Conservation (phyloP, 148 eudicot species). For the Nepenthes gracilis region DNA sequence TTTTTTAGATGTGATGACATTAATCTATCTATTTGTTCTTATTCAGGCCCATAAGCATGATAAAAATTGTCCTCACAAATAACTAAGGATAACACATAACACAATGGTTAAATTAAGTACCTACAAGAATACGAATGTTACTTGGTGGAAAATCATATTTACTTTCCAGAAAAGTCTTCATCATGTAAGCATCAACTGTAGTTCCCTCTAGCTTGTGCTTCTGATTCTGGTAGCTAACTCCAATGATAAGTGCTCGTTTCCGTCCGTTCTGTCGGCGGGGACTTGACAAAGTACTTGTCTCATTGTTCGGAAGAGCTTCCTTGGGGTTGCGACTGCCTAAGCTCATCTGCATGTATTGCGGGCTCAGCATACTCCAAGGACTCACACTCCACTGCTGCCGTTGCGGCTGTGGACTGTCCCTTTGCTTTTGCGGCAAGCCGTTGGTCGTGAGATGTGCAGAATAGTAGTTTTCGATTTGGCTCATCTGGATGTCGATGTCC, state of each 20-base stretch:
- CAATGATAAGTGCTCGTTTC: slow-evolving; percentile 64
- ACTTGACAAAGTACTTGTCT: not conserved
- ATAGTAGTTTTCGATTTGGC: slow-evolving; percentile 6
- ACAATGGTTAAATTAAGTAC: slow-evolving; percentile 15
- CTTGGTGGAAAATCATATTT: slow-evolving; percentile 24
- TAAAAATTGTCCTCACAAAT: not conserved
- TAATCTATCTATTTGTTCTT: too few relatives aligned
- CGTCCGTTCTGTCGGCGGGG: not conserved
- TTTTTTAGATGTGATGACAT: too few relatives aligned
- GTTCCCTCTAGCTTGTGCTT: slow-evolving; percentile 52
- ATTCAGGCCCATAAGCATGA: not conserved
- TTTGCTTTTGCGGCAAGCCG: not conserved
- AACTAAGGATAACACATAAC: not conserved
- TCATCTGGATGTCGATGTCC: slow-evolving; percentile 10
- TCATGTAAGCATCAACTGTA: slow-evolving; percentile 33
- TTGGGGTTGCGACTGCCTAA: slow-evolving; percentile 11
- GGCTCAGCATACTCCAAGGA: not conserved
- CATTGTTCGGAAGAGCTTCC: not conserved
- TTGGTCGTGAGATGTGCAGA: not conserved
- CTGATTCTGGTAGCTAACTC: slow-evolving; percentile 46
- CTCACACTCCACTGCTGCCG: not conserved
- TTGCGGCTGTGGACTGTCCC: not conserved
- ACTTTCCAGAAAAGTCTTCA: slow-evolving; percentile 30
- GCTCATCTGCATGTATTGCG: not conserved
- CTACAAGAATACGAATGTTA: slow-evolving; percentile 45